Evolutionary conservation across 2,329 filamentous ascomycete genomes (phyloP), one percentile per base, ranked within the genome.

Genomic region (Cladophialophora yegresii): DNA sequence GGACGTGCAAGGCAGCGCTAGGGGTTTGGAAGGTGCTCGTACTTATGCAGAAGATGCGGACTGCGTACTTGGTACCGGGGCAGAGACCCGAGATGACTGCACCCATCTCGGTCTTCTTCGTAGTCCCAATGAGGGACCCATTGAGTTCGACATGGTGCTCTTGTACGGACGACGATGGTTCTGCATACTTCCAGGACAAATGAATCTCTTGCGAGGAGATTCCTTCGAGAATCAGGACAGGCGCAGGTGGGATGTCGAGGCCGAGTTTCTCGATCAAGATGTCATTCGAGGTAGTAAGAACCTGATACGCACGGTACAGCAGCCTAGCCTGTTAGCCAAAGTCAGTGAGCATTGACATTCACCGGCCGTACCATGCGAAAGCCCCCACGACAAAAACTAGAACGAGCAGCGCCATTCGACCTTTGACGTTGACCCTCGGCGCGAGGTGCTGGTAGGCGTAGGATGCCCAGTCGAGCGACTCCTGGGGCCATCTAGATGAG

Each of bases 131-230:
- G 92, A 74, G 68, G 50, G 93, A 88, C 49, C 93, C 93, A 77
- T 99, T 98, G 69, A 99, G 88, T 75, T 96, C 91, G 58, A 99
- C 91, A 53, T 93, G 84, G 74, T 96, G 95, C 78, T 93, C 96
- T 59, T 92, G 85, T 60, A 96, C 90, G 2, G 90, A 85, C 67
- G 83, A 82, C 50, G 85, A 81, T 68, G 82, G 81, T 67, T 86
- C 85, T 0, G 91, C 89, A 65, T 88, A 85, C 67, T 92, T 91
- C 95, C 95, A 99, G 76, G 93, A 92, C 50, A 99, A 83, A 32
- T 93, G 90, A 33, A 96, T 90, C 62, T 92, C 91, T 75, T 96
- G 91, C 30, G 91, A 84, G 71, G 89, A 90, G 72, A 99, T 95
- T 68, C 90, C 92, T 61, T 93, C 92, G 36, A 99, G 86, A 58